Conservation (phyloP, 192 early-diverging fungal genomes). For the Entomortierella beljakovae region DNA sequence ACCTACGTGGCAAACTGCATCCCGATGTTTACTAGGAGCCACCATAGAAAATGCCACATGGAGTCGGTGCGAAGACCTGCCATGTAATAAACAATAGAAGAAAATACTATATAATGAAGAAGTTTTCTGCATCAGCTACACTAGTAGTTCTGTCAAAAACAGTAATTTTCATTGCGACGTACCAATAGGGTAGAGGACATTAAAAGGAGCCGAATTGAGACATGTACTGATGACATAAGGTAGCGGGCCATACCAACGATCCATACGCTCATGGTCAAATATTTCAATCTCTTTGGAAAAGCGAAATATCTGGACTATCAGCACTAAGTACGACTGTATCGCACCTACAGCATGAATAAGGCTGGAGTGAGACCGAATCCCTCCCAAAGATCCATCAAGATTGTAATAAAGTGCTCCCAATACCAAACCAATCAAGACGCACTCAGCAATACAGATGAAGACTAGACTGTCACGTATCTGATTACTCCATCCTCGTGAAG, state of each 20-base stretch:
- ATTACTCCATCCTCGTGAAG: slow-evolving; percentile 42
- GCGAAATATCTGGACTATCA: slow-evolving; percentile 42
- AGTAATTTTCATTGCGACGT: not conserved
- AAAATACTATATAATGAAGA: slow-evolving; percentile 29
- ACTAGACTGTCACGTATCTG: slow-evolving; percentile 44
- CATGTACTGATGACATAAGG: slow-evolving; percentile 38
- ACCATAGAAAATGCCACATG: slow-evolving; percentile 33
- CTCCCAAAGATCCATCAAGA: slow-evolving; percentile 19
- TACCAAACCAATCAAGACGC: slow-evolving; percentile 30
- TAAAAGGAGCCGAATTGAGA: slow-evolving; percentile 23
- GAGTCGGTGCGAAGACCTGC: slow-evolving; percentile 39
- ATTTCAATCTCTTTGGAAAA: slow-evolving; percentile 41
- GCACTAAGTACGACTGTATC: slow-evolving; percentile 41
- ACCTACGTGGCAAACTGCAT: slow-evolving; percentile 50
- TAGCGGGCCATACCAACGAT: slow-evolving; percentile 48
- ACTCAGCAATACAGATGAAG: slow-evolving; percentile 42
- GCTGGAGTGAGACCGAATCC: slow-evolving; percentile 38
- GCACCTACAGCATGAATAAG: slow-evolving; percentile 40
- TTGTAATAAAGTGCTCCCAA: slow-evolving; percentile 39
- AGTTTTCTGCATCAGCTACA: too few relatives aligned
- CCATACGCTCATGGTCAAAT: slow-evolving; percentile 51
- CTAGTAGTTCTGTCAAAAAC: too few relatives aligned
- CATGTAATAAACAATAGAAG: slow-evolving; percentile 43
- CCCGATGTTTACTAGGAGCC: slow-evolving; percentile 32
- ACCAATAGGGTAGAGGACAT: slow-evolving; percentile 45